These are phyloP conservation scores for Colletotrichum sp. DNA, from an alignment of 2,329 filamentous ascomycete genomes.

Conservation along the genomic window DNA sequence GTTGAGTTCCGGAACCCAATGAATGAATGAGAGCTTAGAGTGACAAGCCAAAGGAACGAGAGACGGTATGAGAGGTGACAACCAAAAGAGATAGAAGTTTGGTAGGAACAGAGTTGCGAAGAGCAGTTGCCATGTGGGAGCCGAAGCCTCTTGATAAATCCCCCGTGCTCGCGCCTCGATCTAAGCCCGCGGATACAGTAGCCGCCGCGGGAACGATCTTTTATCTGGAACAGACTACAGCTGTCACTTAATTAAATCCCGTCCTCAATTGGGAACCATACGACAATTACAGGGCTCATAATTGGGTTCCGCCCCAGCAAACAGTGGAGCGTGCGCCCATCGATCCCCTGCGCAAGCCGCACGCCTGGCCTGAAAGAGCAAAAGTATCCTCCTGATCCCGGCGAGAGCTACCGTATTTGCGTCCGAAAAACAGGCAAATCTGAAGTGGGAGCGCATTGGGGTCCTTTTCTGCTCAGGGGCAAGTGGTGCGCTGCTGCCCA, in stretches of 20 bases:
- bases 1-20: conserved; percentile 6
- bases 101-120: neutral
- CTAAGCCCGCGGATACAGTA: neutral
- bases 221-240: neutral
- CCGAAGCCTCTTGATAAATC: neutral
- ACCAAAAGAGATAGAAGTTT: neutral
- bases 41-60: neutral
- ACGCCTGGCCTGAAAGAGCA: neutral
- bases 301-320: neutral
- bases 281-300: neutral
- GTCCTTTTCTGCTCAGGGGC: neutral
- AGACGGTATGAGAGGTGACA: neutral
- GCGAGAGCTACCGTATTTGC: neutral
- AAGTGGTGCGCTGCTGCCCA: neutral
- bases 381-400: neutral
- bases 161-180: neutral
- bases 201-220: neutral
- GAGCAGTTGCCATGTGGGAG: neutral
- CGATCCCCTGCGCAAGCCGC: neutral
- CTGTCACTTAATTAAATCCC: neutral
- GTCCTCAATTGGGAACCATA: neutral
- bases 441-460: neutral
- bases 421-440: neutral
- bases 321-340: neutral
- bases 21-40: neutral